Evolutionary conservation across 2,329 filamentous ascomycete species (phyloP), one percentile per base, ranked within the genome.

Genomic region (Penicillium psychrosexuale): DNA sequence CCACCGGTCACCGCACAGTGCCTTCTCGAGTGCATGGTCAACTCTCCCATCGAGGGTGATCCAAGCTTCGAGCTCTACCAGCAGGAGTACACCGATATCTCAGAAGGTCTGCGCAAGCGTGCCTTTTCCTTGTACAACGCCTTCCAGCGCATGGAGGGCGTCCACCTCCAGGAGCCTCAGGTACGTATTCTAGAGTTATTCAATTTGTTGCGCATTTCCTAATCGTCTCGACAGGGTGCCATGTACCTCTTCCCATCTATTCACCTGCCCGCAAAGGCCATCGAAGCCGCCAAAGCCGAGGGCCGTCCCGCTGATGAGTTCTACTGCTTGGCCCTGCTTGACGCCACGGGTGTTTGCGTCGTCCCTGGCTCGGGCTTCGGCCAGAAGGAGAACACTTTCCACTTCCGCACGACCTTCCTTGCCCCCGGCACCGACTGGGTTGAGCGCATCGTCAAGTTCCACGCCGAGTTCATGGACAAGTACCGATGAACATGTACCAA

Each of bases 161-260:
- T 99, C 56, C 84, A 92, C 72, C 96, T 92, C 77, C 88, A 89
- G 67, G 82, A 85, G 64, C 94, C 94, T 53, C 89, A 84, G 70
- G 83, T 85, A 73, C 56, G 76, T 73, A 42, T 40, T 15, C 40
- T 33, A 12, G 7, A 30, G 28, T 46, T 33, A 17, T 27, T 42
- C 36, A 37, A 19, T 36, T 33, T 22, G 9, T 39, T 44, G 9
- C 34, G 24, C 31, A 34, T 36, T 39, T 60, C 36, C 51, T 48
- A 56, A 53, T 55, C 5, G 9, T 51, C 51, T 48, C 33, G 15
- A 27, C 61, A 96, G 82, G 94, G 94, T 57, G 88, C 89, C 72
- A 99, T 99, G 94, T 99, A 99, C 79, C 88, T 99, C 68, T 99
- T 97, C 84, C 94, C 94, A 24, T 94, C 90, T 65, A 96, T 99